Base-by-base conservation (phyloP, 2,329 filamentous ascomycete genomes). In the Talaromyces sp. region DNA sequence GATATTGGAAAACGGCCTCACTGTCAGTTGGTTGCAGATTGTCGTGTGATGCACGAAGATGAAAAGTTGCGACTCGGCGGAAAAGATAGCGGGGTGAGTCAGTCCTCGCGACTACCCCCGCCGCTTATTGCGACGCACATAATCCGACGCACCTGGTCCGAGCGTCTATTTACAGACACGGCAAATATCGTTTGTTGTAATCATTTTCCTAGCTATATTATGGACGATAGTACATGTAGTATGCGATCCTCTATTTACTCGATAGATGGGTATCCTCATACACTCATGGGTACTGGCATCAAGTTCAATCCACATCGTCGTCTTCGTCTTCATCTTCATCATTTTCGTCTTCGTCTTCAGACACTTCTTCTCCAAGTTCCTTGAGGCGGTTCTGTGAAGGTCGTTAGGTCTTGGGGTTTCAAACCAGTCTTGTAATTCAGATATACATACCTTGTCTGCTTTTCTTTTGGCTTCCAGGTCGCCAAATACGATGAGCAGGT, bases 401-500 rank as follows among this genome's bases (percentile, higher is more conserved):
- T 75, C 80, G 86, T 68, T 17, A 73, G 63, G 52, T 24, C 9
- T n/a, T n/a, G 21, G 13, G 4, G 26, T 19, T 41, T 27, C 21
- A 55, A 52, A 58, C 50, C 46, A 53, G 35, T 49, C 50, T 38
- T 21, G 21, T 19, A 32, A 17, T 31, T 3, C 26, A 21, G 41
- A 17, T 24, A 11, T 8, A 71, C 81, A 65, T 75, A 89, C 88
- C 82, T 90, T 93, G 70, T 93, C 91, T 67, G 84, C 86, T 49
- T 82, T 81, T 55, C 86, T 80, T 76, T 93, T 93, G 58, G 91
- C 89, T 73, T 95, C 90, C 19, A 92, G 71, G 70, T 95, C 90
- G 14, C 85, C 86, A 73, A 93, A 91, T 5, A 95, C 87, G 78
- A 93, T 89, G 38, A 95, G 77, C 58, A 93, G 80, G 72, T 95